phyloP scores from a whole-genome alignment of 257 asterid species.

The Solanum acaule region DNA sequence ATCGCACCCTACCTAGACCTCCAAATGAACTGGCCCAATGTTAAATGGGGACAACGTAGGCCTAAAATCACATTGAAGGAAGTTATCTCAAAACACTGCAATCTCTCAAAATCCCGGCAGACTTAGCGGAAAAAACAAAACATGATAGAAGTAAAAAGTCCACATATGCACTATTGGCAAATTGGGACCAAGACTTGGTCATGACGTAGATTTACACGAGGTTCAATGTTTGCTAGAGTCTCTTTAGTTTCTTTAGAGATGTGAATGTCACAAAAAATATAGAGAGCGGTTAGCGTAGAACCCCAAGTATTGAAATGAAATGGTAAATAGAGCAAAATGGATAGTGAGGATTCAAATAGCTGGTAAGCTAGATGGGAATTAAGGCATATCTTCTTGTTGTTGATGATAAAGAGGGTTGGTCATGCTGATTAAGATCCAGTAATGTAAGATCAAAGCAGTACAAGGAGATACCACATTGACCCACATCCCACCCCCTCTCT shows the following conservation, averaged over 20 bases:
- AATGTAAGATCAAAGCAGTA: neutral
- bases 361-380: neutral
- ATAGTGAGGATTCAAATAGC: neutral
- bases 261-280: neutral
- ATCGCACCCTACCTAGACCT: neutral
- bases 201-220: neutral
- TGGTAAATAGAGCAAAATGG: neutral
- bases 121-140: neutral
- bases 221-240: neutral
- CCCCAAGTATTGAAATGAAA: neutral
- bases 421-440: neutral
- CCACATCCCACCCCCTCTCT: neutral
- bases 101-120: neutral
- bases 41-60: neutral
- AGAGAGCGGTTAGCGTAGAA: neutral
- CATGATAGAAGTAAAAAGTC: neutral
- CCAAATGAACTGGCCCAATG: neutral
- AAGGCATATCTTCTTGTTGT: neutral
- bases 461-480: neutral
- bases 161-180: neutral
- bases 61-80: neutral
- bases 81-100: neutral
- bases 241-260: neutral
- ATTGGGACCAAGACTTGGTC: neutral
- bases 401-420: neutral